Percentiles rank a stretch among this genome's conserved stretches.
phyloP scores from a whole-genome alignment of 305 asterid species.

The Plantago coronopus region DNA sequence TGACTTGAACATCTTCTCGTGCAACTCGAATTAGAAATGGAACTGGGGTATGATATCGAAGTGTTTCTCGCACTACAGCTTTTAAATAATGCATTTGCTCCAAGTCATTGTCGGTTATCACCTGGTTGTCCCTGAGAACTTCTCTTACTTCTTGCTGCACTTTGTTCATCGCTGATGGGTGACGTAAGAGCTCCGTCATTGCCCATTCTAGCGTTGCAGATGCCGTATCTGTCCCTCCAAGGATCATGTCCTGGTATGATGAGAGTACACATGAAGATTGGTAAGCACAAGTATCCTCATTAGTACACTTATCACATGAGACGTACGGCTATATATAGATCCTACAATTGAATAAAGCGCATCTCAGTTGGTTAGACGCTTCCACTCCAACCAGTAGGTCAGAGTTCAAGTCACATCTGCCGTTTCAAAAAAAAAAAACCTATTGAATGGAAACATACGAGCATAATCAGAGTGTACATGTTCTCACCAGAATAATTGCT shows the following conservation, averaged over 20 bases:
- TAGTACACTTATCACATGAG: too few relatives aligned
- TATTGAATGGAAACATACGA: not conserved
- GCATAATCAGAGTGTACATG: too few relatives aligned
- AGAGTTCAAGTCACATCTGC: too few relatives aligned
- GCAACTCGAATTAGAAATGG: slow-evolving; percentile 34
- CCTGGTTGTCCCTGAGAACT: too few relatives aligned
- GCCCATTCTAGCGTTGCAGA: slow-evolving; percentile 29
- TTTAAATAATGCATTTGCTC: slow-evolving; percentile 35
- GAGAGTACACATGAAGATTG: not conserved
- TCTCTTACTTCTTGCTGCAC: slow-evolving; percentile 30
- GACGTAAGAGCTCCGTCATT: slow-evolving; percentile 32
- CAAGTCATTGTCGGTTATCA: slow-evolving; percentile 27
- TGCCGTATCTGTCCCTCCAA: slow-evolving; percentile 37
- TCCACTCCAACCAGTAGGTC: too few relatives aligned
- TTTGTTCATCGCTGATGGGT: slow-evolving; percentile 26
- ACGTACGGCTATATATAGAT: too few relatives aligned
- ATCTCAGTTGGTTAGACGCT: too few relatives aligned
- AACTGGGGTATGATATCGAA: slow-evolving; percentile 27
- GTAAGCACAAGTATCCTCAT: not conserved
- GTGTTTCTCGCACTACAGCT: slow-evolving; percentile 40
- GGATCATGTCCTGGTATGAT: slow-evolving; percentile 30
- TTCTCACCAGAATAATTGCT: slow-evolving; percentile 24
- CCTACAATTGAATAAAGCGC: too few relatives aligned
- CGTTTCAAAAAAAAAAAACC: not conserved
- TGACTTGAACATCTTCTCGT: slow-evolving; percentile 21